These are phyloP conservation scores for Calonectria leucothoes DNA, from an alignment of 2,329 filamentous ascomycete species.

Conservation along the genomic window DNA sequence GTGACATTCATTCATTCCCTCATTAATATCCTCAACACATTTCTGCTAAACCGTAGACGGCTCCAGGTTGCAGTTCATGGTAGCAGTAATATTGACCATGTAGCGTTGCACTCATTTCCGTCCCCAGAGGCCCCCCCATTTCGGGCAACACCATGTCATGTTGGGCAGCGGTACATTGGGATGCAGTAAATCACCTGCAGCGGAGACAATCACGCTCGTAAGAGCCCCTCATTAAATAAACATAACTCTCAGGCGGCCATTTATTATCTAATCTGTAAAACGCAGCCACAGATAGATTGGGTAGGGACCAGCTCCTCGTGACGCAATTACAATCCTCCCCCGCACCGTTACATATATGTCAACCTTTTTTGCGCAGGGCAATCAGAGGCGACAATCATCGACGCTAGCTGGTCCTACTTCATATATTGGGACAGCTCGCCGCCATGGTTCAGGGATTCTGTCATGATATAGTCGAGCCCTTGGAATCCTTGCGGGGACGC, in stretches of 20 bases:
- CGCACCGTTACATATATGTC: background rate
- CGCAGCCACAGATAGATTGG: background rate
- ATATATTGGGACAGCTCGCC: background rate
- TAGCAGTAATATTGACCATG: background rate
- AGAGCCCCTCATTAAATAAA: background rate
- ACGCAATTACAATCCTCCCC: background rate
- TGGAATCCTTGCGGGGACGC: background rate
- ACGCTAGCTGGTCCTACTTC: background rate
- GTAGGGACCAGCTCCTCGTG: background rate
- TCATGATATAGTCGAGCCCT: background rate
- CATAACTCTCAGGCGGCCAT: background rate
- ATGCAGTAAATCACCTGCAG: background rate
- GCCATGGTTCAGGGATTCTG: background rate
- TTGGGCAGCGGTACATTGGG: background rate
- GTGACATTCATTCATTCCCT: background rate
- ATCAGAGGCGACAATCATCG: too few relatives aligned
- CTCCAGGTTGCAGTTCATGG: background rate
- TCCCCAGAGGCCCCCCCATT: background rate
- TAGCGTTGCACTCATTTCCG: slow-evolving; percentile 6
- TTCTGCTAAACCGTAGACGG: background rate
- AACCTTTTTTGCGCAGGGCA: background rate
- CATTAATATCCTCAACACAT: background rate
- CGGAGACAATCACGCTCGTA: background rate
- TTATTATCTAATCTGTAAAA: background rate
- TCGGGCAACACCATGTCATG: background rate